phyloP scores from a whole-genome alignment of 495 filamentous ascomycete genomes.

The Cudoniella acicularis region DNA sequence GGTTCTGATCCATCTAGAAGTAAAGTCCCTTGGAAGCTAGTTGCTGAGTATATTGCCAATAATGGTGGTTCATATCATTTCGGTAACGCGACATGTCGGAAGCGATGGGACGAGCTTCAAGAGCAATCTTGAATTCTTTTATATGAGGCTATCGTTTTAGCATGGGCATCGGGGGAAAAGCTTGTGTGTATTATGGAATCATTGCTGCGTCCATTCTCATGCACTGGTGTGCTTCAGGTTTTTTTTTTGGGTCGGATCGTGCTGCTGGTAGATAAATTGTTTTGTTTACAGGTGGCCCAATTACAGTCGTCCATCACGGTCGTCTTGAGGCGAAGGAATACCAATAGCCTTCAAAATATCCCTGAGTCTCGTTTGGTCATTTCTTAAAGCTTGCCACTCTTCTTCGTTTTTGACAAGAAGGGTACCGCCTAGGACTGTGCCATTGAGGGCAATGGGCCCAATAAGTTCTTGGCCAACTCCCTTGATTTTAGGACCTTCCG shows the following conservation, averaged over 20 bases:
- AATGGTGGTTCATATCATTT: constrained; percentile 81
- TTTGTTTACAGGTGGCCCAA: background rate
- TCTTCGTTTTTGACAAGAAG: constrained; percentile 70
- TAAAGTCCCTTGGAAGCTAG: constrained; percentile 79
- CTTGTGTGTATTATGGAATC: background rate
- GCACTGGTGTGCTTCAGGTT: background rate
- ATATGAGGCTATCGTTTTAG: background rate
- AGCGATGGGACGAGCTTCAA: constrained; percentile 62
- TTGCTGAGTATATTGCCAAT: constrained; percentile 65
- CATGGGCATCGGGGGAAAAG: background rate
- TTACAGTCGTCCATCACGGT: constrained; percentile 3
- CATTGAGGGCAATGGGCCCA: constrained; percentile 66
- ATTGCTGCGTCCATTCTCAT: background rate
- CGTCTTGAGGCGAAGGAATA: constrained; percentile 34
- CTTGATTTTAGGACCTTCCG: constrained; percentile 37
- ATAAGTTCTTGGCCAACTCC: constrained; percentile 24
- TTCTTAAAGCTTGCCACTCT: constrained; percentile 64
- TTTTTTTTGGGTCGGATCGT: background rate
- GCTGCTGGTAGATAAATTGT: constrained; percentile 1
- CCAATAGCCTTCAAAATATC: constrained; percentile 59
- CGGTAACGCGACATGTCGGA: constrained; percentile 83
- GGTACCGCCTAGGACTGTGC: constrained; percentile 76
- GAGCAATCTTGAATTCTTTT: background rate
- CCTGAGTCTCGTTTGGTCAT: constrained; percentile 45
- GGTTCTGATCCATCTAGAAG: constrained; percentile 22